phyloP scores from a whole-genome alignment of 2,329 filamentous ascomycete genomes.

The Juglanconis sp. region DNA sequence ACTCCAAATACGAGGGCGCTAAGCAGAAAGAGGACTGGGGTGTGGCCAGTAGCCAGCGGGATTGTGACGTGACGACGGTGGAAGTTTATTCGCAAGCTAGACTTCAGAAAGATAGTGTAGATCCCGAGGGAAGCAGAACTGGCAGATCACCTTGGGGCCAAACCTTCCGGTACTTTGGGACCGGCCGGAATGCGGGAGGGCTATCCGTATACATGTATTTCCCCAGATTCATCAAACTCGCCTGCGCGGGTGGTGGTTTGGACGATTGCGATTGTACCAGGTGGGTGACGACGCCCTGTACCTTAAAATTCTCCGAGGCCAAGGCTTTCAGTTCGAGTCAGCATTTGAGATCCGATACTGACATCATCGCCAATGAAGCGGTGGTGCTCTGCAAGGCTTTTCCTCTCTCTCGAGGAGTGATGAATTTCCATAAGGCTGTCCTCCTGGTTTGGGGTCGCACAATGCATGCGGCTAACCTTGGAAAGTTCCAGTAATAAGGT shows the following conservation, averaged over 20 bases:
- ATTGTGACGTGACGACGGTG: neutral
- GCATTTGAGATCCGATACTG: neutral
- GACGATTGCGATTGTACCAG: neutral
- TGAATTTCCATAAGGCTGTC: neutral
- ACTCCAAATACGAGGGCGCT: slow-evolving; percentile 17
- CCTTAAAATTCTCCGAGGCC: slow-evolving; percentile 3
- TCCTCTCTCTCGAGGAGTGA: neutral
- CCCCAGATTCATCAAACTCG: slow-evolving; percentile 7
- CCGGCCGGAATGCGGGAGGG: neutral
- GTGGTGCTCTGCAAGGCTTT: neutral
- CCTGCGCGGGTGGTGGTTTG: neutral
- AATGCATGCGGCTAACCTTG: slow-evolving; percentile 11
- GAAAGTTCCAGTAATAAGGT: neutral
- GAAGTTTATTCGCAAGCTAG: neutral
- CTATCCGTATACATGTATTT: neutral
- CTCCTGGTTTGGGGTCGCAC: slow-evolving; percentile 2
- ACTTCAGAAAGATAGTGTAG: neutral
- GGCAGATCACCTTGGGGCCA: neutral
- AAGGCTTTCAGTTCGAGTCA: neutral
- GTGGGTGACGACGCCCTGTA: neutral
- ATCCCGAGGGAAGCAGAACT: neutral
- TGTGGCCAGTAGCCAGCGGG: neutral
- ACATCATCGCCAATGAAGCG: neutral
- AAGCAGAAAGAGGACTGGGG: slow-evolving; percentile 8
- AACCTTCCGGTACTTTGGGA: neutral